Evolutionary conservation across 441 rosid genomes (phyloP), one percentile per base, ranked within the genome.

Genomic region (Iberis amara): DNA sequence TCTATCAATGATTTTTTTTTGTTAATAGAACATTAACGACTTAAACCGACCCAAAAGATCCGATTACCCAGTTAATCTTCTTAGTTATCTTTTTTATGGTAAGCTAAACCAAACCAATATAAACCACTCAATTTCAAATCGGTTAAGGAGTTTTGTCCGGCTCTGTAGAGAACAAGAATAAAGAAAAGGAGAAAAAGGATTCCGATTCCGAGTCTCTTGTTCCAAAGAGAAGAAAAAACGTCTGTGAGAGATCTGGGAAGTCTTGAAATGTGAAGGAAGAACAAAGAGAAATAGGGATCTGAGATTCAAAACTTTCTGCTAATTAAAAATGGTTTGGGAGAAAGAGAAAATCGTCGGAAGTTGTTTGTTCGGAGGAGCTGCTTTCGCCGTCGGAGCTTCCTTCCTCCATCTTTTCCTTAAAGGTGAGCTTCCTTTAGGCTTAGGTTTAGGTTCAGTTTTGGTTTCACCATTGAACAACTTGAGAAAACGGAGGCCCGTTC

Each of bases 401-500:
- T 61, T 69, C 57, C 65, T 69, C 23, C 69, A 63, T 44, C 64
- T 64, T 35, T 69, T 57, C 37, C 64, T 66, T 7, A 69, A 62
- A 49, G 74, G 67, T 23, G 72, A 68, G 58, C 54, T 64, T 48
- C 58, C 73, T 1, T 36, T 70, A 37, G 63, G 73, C 15, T 33
- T 58, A 46, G 66, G 64, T 6, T 40, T 27, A 64, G 72, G 72
- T 7, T 45, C 61, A 24, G 73, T 65, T 50, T 52, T 64, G 54
- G 51, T 56, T 24, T 57, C 55, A 3, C 73, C 65, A 14, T 65
- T 71, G 74, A 37, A 63, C 24, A 65, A 51, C 36, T 69, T 63
- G 52, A 76, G 69, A 6, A 74, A 73, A 46, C 83, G 74, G 67
- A 84, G 72, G 74, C 79, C 66, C 0, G 69, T 85, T 23, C 86